phyloP scores from a whole-genome alignment of 2,329 filamentous ascomycete species.

The Ophiostoma novo-ulmi region DNA sequence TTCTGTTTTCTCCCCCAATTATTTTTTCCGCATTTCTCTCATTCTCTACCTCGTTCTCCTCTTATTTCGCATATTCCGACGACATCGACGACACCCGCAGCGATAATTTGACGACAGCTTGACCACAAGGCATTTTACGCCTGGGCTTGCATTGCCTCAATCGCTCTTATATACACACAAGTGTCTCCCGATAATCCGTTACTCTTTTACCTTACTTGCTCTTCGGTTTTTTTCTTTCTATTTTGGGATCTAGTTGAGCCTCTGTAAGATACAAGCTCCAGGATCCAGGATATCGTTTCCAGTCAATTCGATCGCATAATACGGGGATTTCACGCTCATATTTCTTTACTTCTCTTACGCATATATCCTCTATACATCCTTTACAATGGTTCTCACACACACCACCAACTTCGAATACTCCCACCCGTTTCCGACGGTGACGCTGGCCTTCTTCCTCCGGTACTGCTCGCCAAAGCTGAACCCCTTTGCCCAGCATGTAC shows the following conservation, averaged over 20 bases:
- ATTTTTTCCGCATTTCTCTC: conserved; percentile 18
- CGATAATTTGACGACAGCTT: conserved; percentile 11
- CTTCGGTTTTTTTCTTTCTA: not conserved
- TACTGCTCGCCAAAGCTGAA: conserved; percentile 69
- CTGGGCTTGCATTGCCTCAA: conserved; percentile 3
- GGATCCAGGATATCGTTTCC: conserved; percentile 12
- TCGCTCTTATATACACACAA: not conserved
- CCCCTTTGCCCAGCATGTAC: conserved; percentile 74
- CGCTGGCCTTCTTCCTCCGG: conserved; percentile 82
- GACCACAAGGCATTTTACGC: conserved; percentile 16
- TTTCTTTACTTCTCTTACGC: not conserved
- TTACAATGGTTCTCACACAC: conserved; percentile 57
- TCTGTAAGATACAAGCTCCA: conserved; percentile 26
- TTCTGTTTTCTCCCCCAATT: conserved; percentile 20
- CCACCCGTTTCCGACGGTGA: conserved; percentile 78
- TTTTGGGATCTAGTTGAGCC: conserved; percentile 24
- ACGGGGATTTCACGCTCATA: not conserved
- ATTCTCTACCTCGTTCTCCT: conserved; percentile 4
- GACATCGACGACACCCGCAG: conserved; percentile 5
- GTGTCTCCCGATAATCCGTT: not conserved
- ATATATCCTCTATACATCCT: not conserved
- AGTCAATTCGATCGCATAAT: not conserved
- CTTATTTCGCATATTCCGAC: conserved; percentile 3
- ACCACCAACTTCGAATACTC: conserved; percentile 67
- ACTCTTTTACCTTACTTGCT: not conserved